Base-by-base conservation (phyloP, 2,329 filamentous ascomycete species). In the Ophiocordyceps australis region DNA sequence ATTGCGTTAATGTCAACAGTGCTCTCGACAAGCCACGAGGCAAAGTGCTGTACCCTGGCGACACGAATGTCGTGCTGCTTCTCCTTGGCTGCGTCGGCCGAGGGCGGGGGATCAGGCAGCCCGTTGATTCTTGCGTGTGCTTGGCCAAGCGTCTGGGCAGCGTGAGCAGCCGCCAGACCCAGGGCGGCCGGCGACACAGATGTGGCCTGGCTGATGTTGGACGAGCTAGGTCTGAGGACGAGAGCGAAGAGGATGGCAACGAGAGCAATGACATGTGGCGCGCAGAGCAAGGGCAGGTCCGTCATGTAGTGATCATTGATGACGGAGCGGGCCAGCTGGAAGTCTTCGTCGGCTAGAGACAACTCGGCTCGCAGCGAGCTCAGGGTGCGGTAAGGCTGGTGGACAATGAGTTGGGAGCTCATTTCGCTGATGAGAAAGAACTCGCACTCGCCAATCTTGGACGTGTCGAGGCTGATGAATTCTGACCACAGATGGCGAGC, bases 291-390 rank as follows among this genome's bases (percentile, higher is more conserved):
- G 2, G 81, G 80, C n/a, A 93, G 59, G 45, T 94, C 85, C 7
- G 85, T 93, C 51, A 91, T 74, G 54, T 81, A 93, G 46, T 81
- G 78, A 47, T 94, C 85, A 51, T 93, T 94, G 45, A 93, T 74
- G 32, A 93, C 71, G 2, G 72, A 78, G 59, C 77, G 78, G 17
- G 82, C 79, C 17, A 91, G 61, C 23, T 70, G 65, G 16, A 71
- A 61, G 43, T 94, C 85, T 33, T 93, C 85, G 30, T 71, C 65
- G n/a, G 67, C 69, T 22, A 94, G 59, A 24, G 59, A 57, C 30
- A 93, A 65, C 30, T 78, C 68, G 27, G 59, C 55, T 35, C 80
- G 73, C 22, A 92, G 58, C 22, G 74, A 71, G 5, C 65, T 65
- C 17, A 94, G 58, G 21, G 76, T 82, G 28, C 82, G 78, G 50